phyloP scores from a whole-genome alignment of 495 filamentous ascomycete species.

The Penicillium antarcticum region DNA sequence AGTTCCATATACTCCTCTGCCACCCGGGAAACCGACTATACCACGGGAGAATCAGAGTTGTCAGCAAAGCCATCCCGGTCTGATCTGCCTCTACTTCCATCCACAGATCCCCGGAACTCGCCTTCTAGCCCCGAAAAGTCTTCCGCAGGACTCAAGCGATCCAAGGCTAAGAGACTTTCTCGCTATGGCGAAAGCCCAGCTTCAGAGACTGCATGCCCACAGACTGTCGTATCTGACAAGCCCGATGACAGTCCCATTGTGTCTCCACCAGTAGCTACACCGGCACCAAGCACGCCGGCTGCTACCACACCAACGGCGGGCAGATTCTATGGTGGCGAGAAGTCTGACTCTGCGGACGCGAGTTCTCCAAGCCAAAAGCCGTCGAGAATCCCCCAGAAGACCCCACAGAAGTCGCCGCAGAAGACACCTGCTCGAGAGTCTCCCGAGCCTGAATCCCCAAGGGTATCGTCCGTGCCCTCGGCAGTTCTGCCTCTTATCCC shows the following conservation, averaged over 20 bases:
- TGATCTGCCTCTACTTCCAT: constrained; percentile 25
- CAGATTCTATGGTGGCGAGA: constrained; percentile 24
- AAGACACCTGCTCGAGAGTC: constrained; percentile 28
- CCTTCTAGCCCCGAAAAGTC: constrained; percentile 22
- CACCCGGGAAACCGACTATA: constrained; percentile 40
- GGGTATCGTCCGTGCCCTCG: constrained; percentile 57
- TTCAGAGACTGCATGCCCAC: constrained; percentile 22
- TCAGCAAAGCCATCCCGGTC: constrained; percentile 18
- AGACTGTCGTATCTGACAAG: constrained; percentile 11
- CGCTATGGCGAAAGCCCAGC: constrained; percentile 39
- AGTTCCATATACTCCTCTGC: constrained; percentile 32
- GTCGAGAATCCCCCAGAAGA: constrained; percentile 4
- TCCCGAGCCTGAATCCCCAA: constrained; percentile 31
- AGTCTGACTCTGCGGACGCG: constrained; percentile 2
- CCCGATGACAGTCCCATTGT: neutral
- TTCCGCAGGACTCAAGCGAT: constrained; percentile 46
- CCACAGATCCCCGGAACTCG: constrained; percentile 13
- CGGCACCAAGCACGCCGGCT: neutral
- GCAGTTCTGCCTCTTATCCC: constrained; percentile 55
- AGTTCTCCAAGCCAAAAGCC: constrained; percentile 7
- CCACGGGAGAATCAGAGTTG: constrained; percentile 21
- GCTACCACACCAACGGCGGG: constrained; percentile 7
- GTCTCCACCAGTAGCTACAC: neutral
- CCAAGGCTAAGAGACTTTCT: constrained; percentile 53
- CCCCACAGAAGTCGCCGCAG: constrained; percentile 9